Conservation (phyloP, 495 filamentous ascomycete species). For the Massariosphaeria phaeospora region DNA sequence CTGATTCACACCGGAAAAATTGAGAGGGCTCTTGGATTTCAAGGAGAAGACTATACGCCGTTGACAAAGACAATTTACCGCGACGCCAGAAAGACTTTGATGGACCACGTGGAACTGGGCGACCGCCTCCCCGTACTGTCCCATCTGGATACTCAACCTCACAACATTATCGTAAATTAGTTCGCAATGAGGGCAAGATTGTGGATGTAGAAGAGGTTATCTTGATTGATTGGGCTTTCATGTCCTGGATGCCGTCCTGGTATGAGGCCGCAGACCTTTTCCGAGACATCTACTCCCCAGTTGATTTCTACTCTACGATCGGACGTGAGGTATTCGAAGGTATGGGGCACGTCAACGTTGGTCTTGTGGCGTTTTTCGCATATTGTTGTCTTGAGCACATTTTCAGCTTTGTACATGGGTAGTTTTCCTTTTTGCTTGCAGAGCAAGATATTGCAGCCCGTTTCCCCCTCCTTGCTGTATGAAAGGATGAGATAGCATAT, state of each 20-base stretch:
- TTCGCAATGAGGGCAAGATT: background rate
- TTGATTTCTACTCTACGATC: background rate
- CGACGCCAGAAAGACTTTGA: background rate
- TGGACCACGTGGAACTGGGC: background rate
- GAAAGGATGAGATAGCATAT: no score
- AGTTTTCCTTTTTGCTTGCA: no score
- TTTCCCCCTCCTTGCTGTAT: no score
- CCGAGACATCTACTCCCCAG: background rate
- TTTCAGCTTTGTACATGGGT: no score
- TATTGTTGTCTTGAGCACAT: no score
- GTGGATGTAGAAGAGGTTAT: conserved; percentile 4
- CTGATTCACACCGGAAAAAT: background rate
- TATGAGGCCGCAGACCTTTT: background rate
- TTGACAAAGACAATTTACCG: background rate
- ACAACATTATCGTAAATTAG: background rate
- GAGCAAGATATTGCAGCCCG: no score
- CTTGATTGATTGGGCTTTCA: background rate
- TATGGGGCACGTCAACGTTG: background rate
- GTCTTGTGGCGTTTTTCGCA: background rate
- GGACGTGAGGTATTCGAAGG: background rate
- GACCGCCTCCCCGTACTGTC: background rate
- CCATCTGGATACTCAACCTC: background rate
- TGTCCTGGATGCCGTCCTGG: conserved; percentile 2
- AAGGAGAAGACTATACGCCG: background rate
- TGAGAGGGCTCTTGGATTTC: background rate